phyloP scores from a whole-genome alignment of 2,329 filamentous ascomycete genomes.

The Penicillium hesseltinei region DNA sequence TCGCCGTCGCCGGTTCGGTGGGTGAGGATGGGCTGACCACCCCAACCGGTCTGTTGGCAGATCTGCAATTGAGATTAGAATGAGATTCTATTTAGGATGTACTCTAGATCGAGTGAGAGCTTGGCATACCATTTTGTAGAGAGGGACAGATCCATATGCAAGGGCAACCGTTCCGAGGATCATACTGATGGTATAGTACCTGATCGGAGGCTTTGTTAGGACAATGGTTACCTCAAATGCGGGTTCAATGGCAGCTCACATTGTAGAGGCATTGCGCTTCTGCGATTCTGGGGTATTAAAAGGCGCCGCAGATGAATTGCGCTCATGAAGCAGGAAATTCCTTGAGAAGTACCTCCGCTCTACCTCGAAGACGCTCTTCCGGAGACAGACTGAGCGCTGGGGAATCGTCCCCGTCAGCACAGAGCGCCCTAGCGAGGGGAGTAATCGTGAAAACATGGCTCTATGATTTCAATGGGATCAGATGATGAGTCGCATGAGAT shows the following conservation, averaged over 20 bases:
- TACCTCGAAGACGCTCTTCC: constrained; percentile 19
- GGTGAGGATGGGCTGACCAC: constrained; percentile 85
- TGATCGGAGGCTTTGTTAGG: constrained; percentile 28
- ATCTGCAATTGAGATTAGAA: constrained; percentile 36
- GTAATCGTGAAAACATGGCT: constrained; percentile 32
- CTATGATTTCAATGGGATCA: constrained; percentile 15
- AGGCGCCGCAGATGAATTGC: constrained; percentile 30
- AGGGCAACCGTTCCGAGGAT: constrained; percentile 63
- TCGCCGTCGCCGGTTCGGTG: constrained; percentile 66
- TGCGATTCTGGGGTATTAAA: constrained; percentile 37
- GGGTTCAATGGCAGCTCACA: constrained; percentile 41
- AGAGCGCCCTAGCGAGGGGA: constrained; percentile 27
- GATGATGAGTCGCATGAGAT: constrained; percentile 14
- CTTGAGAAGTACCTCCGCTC: constrained; percentile 36
- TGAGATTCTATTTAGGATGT: neutral
- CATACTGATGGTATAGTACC: constrained; percentile 63
- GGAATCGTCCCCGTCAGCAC: constrained; percentile 13
- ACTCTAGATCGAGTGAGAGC: neutral
- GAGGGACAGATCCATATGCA: constrained; percentile 64
- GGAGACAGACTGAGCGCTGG: constrained; percentile 14
- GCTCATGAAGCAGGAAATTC: constrained; percentile 28
- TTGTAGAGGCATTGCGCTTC: constrained; percentile 55
- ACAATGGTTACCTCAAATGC: neutral
- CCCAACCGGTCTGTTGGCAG: constrained; percentile 66
- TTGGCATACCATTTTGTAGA: constrained; percentile 62